Evolutionary conservation across 1,139 yeast genomes (phyloP), one percentile per base, ranked within the genome.

Genomic region (Candida glucosophila): DNA sequence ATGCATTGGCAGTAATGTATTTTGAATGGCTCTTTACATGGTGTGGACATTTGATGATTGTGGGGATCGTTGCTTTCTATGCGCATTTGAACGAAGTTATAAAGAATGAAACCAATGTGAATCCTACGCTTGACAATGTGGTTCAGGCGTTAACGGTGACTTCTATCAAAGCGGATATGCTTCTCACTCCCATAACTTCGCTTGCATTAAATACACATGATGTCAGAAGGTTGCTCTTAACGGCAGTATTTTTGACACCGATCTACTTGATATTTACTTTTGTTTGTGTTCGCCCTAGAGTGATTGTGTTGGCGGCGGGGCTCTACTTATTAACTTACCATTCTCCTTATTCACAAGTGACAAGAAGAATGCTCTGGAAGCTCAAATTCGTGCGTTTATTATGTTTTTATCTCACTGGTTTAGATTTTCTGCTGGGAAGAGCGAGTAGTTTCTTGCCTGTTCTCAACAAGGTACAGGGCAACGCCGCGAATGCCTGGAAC

Each of bases 61-160:
- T 85, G 16, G 76, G 76, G 0, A 48, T 76, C 5, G 58, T 85
- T 12, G 73, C 81, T 19, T 59, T 76, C 14, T 81, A 81, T 46
- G 78, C 88, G 3, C 57, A 71, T 23, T 52, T 77, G 35, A 76
- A 76, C 40, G 61, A 63, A 36, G 56, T 56, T 41, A 59, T 60
- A 25, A 49, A 58, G 29, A 58, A 57, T 27, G 77, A 77, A 35
- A 73, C 83, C 27, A 67, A 63, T 19, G 59, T 63, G 25, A 75
- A 77, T 36, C 93, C 96, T 4, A 82, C 95, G 0, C 59, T 90
- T 35, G 97, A 90, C 48, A 92, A 85, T 35, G 82, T 86, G 27
- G 78, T 88, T n/a, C 85, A 77, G 35, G 71, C 82, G 6, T 67
- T 90, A 45, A 75, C 90, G 4, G 68, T 79, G 19, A 77, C 86